Evolutionary conservation across 129 eudicot genomes (phyloP).

Genomic region (Flaveria sonorensis): DNA sequence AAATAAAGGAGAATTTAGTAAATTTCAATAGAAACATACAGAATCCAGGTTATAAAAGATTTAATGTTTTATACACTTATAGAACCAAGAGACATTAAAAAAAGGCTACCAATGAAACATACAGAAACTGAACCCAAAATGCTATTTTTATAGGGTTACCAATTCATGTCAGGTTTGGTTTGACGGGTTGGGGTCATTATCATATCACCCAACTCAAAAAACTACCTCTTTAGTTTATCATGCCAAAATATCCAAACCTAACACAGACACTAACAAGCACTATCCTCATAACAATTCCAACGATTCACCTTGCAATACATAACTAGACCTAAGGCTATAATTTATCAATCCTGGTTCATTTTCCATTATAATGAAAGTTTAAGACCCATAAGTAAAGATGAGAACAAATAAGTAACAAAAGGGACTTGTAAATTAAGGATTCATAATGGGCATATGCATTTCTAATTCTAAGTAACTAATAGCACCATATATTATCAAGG

Average conservation of each 20-base stretch:
- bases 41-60: not conserved
- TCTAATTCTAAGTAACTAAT: not conserved
- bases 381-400: not conserved
- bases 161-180: not conserved
- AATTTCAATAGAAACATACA: not conserved
- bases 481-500: not conserved
- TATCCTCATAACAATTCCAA: not conserved
- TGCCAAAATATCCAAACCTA: not conserved
- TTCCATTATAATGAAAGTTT: not conserved
- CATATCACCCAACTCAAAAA: not conserved
- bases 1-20: slow-evolving; percentile 8
- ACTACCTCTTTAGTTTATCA: not conserved
- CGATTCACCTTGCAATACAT: not conserved
- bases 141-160: not conserved
- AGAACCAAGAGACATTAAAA: not conserved
- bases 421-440: not conserved
- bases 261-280: not conserved
- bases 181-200: not conserved
- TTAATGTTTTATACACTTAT: not conserved
- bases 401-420: not conserved
- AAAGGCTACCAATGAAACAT: not conserved
- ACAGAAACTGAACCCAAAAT: not conserved
- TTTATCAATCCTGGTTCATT: not conserved
- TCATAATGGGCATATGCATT: not conserved
- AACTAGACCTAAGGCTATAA: not conserved